A percentile compares a stretch with the other conserved stretches of the same genome.
Evolutionary conservation across 2,329 filamentous ascomycete species (phyloP).

Genomic region (Phyllachora maydis): DNA sequence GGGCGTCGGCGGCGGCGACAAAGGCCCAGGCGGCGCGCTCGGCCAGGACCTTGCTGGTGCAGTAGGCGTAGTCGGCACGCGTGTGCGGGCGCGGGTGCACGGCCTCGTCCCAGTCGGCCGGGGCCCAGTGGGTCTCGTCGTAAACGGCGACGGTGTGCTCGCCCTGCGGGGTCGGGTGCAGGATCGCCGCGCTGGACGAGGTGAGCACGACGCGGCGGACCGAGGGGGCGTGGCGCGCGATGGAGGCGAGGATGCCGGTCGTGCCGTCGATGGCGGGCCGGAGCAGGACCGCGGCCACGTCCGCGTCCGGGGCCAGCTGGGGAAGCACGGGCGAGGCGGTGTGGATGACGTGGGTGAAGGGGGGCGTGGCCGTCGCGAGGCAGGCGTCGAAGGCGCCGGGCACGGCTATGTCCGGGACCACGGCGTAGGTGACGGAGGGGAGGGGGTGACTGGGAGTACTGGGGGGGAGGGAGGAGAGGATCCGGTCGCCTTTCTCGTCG

Average conservation of each 20-base stretch:
- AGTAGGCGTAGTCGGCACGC: conserved; percentile 11
- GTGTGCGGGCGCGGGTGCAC: too few species aligned
- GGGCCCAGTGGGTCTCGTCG: conserved; percentile 17
- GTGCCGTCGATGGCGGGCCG: conserved; percentile 34
- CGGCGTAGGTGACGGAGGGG: conserved; percentile 19
- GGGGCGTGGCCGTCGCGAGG: conserved; percentile 17
- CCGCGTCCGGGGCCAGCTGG: conserved; percentile 36
- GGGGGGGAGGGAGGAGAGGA: conserved; percentile 19
- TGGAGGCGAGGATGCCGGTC: conserved; percentile 23
- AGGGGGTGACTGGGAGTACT: too few species aligned
- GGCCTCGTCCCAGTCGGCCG: conserved; percentile 15
- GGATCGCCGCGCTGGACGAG: conserved; percentile 22
- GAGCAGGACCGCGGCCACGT: conserved; percentile 23
- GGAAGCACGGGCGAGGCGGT: conserved; percentile 58
- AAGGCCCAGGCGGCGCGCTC: conserved; percentile 49
- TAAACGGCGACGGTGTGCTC: conserved; percentile 16
- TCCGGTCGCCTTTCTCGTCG: conserved; percentile 21
- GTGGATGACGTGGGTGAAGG: conserved; percentile 55
- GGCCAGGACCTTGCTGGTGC: conserved; percentile 33
- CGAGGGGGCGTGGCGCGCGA: conserved; percentile 18
- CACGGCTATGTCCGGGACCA: conserved; percentile 54
- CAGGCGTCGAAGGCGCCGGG: conserved; percentile 50
- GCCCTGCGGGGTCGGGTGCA: conserved; percentile 15
- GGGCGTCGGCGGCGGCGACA: conserved; percentile 28
- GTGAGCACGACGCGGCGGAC: conserved; percentile 44